Evolutionary conservation across 2,329 filamentous ascomycete genomes (phyloP).

Genomic region (Apiospora kogelbergensis): DNA sequence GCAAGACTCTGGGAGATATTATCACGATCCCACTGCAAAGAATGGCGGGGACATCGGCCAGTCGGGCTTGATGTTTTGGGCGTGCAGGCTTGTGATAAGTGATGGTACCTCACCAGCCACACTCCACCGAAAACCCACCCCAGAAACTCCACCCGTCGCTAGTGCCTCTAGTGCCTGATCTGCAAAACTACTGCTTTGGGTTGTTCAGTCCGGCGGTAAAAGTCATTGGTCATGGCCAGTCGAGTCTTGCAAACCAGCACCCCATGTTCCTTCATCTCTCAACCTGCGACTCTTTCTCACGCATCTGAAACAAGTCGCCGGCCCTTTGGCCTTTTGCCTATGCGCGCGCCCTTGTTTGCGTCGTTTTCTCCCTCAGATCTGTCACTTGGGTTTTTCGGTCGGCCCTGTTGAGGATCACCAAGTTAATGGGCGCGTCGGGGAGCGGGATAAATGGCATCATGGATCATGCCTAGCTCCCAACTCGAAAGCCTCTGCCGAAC

Average conservation of each 20-base stretch:
- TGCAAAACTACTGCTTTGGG: conserved; percentile 1
- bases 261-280: not conserved
- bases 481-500: not conserved
- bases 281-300: conserved; percentile 12
- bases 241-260: not conserved
- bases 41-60: not conserved
- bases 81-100: not conserved
- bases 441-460: not conserved
- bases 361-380: not conserved
- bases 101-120: not conserved
- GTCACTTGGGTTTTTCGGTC: not conserved
- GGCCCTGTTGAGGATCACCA: conserved; percentile 2
- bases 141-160: not conserved
- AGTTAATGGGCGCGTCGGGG: not conserved
- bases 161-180: conserved; percentile 7
- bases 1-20: not conserved
- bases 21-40: not conserved
- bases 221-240: too few relatives aligned
- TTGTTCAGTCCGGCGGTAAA: conserved; percentile 5
- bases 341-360: not conserved
- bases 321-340: not conserved
- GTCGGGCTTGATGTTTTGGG: not conserved
- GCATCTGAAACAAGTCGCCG: conserved; percentile 6
- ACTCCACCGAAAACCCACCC: not conserved
- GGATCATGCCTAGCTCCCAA: not conserved